phyloP scores from a whole-genome alignment of 2,329 filamentous ascomycete genomes.

The Xylariomycetidae sp. region DNA sequence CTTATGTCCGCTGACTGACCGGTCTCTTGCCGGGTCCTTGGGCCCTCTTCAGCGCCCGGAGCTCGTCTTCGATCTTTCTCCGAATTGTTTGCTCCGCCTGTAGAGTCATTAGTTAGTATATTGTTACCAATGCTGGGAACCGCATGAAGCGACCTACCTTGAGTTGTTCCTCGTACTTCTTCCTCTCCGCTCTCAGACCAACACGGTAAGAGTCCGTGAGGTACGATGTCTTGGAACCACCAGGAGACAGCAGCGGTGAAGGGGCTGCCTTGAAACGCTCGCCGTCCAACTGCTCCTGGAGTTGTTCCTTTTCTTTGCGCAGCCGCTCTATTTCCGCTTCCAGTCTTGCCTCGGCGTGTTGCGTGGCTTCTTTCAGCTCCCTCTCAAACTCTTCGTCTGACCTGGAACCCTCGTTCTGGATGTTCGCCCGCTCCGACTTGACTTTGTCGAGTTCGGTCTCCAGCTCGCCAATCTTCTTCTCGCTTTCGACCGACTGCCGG shows the following conservation, averaged over 20 bases:
- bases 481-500: conserved; percentile 27
- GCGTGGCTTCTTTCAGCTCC: conserved; percentile 19
- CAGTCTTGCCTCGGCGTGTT: conserved; percentile 19
- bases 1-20: conserved; percentile 14
- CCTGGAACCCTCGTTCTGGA: conserved; percentile 19
- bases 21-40: conserved; percentile 24
- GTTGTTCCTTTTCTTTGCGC: conserved; percentile 25
- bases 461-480: conserved; percentile 27
- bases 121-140: conserved; percentile 7
- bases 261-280: conserved; percentile 22
- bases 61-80: conserved; percentile 27
- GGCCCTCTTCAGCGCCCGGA: conserved; percentile 23
- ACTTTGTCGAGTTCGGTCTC: conserved; percentile 26
- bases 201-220: conserved; percentile 27
- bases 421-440: conserved; percentile 19
- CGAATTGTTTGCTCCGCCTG: conserved; percentile 27
- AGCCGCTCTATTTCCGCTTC: conserved; percentile 19
- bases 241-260: conserved; percentile 21
- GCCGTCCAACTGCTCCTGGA: conserved; percentile 27
- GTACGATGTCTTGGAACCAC: conserved; percentile 23
- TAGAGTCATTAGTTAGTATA: not conserved
- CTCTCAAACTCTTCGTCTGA: conserved; percentile 21
- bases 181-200: conserved; percentile 26
- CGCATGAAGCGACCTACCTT: conserved; percentile 19
- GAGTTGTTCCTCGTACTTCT: conserved; percentile 29